Evolutionary conservation across 495 filamentous ascomycete genomes (phyloP).

Genomic region (Trichodelitschia bisporula): DNA sequence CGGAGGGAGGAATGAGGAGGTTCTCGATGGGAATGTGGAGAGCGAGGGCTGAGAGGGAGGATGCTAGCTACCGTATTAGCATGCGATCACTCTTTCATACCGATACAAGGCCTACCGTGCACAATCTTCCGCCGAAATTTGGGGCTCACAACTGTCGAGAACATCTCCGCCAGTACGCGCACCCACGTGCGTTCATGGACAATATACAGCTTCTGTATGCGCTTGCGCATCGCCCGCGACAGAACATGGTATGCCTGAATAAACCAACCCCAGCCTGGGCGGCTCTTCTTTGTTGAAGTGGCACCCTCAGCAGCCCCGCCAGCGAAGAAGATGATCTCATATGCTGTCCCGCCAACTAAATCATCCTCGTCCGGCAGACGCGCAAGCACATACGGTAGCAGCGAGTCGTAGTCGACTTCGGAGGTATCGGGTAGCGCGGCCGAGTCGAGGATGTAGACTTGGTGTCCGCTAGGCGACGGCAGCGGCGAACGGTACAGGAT

Average conservation of each 20-base stretch:
- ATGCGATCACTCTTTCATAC: not conserved
- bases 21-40: constrained; percentile 23
- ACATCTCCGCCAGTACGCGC: constrained; percentile 28
- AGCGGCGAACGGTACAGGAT: constrained; percentile 28
- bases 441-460: constrained; percentile 27
- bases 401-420: constrained; percentile 24
- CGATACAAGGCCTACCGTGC: constrained; percentile 19
- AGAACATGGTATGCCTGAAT: constrained; percentile 30
- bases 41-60: constrained; percentile 21
- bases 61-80: constrained; percentile 14
- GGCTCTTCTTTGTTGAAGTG: constrained; percentile 15
- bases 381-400: constrained; percentile 31
- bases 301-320: constrained; percentile 20
- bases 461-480: constrained; percentile 19
- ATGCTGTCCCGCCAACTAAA: constrained; percentile 22
- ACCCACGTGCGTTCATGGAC: constrained; percentile 33
- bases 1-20: constrained; percentile 24
- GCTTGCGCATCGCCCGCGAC: constrained; percentile 25
- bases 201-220: constrained; percentile 26
- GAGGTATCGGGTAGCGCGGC: constrained; percentile 28
- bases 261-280: constrained; percentile 32
- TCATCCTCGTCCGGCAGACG: constrained; percentile 28
- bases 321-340: constrained; percentile 31
- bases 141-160: constrained; percentile 28
- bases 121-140: constrained; percentile 32